Conservation (phyloP, 2,329 filamentous ascomycete genomes). For the Rutstroemia sydowiana region DNA sequence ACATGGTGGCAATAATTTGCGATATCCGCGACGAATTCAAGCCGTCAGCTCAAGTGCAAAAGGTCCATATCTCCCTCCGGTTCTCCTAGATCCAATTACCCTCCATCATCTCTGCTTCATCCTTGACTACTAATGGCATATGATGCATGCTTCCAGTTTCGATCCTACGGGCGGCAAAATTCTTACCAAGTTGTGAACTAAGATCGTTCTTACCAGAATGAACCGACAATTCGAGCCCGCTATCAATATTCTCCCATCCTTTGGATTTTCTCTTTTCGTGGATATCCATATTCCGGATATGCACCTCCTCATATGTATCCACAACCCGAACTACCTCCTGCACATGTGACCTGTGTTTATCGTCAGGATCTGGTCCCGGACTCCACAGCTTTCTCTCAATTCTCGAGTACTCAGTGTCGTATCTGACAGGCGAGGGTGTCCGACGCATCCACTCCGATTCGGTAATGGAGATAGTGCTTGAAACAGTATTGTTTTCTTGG, state of each 20-base stretch:
- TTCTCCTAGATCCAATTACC: conserved; percentile 18
- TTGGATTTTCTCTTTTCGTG: background rate
- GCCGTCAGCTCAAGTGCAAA: too few relatives aligned
- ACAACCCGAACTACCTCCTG: background rate
- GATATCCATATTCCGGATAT: background rate
- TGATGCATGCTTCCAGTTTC: too few relatives aligned
- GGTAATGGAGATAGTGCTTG: conserved; percentile 16
- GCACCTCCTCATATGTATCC: background rate
- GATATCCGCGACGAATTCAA: too few relatives aligned
- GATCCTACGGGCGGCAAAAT: too few relatives aligned
- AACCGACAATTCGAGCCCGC: background rate
- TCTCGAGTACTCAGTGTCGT: background rate
- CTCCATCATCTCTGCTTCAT: background rate
- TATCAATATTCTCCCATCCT: background rate
- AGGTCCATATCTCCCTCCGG: too few relatives aligned
- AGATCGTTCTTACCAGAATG: too few relatives aligned
- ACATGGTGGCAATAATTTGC: too few relatives aligned
- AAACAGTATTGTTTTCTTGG: conserved; percentile 9
- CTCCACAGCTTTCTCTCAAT: conserved; percentile 6
- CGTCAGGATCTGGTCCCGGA: background rate
- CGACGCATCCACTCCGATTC: conserved; percentile 25
- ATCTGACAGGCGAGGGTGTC: conserved; percentile 16
- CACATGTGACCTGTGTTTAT: background rate
- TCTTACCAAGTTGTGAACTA: too few relatives aligned
- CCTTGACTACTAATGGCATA: too few relatives aligned